These are phyloP conservation scores for Dendrothele bispora DNA, from an alignment of 768 basidiomycete genomes.

Conservation along the genomic window DNA sequence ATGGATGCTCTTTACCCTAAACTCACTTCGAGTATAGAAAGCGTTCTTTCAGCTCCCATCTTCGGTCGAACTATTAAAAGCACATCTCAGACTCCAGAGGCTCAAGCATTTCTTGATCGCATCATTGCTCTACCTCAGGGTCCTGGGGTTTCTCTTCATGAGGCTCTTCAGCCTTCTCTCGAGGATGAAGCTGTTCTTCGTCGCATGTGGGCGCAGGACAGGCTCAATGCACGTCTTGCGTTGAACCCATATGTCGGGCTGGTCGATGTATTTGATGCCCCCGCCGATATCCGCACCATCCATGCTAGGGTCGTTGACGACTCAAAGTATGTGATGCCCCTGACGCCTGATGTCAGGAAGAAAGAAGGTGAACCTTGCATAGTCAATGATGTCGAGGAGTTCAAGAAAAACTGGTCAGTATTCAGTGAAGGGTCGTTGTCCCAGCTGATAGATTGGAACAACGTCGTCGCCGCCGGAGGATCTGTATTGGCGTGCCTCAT, in stretches of 20 bases:
- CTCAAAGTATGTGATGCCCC: constrained; percentile 54
- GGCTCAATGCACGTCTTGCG: constrained; percentile 38
- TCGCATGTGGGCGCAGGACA: constrained; percentile 55
- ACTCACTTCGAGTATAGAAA: too few species aligned
- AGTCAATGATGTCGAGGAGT: constrained; percentile 53
- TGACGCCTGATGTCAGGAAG: constrained; percentile 43
- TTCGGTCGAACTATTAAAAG: too few species aligned
- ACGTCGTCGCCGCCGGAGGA: constrained; percentile 63
- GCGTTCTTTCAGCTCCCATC: too few species aligned
- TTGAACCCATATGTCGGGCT: constrained; percentile 58
- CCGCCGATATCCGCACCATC: constrained; percentile 46
- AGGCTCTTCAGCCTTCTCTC: constrained; percentile 51
- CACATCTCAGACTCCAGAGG: constrained; percentile 17
- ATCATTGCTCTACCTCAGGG: constrained; percentile 13
- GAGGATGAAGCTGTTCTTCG: constrained; percentile 57
- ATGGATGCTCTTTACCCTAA: too few species aligned
- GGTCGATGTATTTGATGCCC: constrained; percentile 57
- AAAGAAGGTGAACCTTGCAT: constrained; percentile 50
- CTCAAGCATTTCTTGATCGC: constrained; percentile 19
- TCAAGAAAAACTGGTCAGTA: constrained; percentile 62
- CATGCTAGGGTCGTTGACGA: constrained; percentile 47
- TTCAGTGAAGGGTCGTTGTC: constrained; percentile 64
- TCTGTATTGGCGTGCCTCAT: constrained; percentile 57
- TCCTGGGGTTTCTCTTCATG: constrained; percentile 38
- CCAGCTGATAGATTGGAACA: constrained; percentile 60